Conservation (phyloP, 2,329 filamentous ascomycete species). For the Aureobasidium sp. region DNA sequence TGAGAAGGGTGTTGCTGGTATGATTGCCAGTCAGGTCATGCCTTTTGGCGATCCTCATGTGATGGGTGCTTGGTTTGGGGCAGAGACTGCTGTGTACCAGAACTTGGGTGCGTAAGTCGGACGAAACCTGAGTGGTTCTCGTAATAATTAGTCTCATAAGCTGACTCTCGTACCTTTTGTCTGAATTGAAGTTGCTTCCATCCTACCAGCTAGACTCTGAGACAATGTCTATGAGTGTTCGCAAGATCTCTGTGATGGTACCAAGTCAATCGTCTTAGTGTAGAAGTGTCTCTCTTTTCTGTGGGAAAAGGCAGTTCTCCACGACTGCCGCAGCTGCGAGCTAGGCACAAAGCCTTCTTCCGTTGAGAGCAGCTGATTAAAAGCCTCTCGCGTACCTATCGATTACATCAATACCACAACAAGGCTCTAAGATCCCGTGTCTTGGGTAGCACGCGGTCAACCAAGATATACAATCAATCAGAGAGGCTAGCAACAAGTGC, state of each 20-base stretch:
- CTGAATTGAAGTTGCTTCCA: background rate
- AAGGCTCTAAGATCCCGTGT: background rate
- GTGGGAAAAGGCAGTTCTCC: background rate
- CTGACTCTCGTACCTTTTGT: background rate
- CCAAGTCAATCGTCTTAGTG: background rate
- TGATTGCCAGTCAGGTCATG: constrained; percentile 30
- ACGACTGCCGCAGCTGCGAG: background rate
- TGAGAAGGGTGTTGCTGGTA: constrained; percentile 29
- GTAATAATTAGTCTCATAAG: background rate
- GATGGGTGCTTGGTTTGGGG: constrained; percentile 25
- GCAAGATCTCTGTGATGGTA: background rate
- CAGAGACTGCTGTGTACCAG: constrained; percentile 18
- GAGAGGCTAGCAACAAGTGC: background rate
- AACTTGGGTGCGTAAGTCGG: background rate
- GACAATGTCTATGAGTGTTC: background rate
- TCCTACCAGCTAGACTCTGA: background rate
- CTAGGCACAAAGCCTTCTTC: background rate
- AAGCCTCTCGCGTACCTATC: background rate
- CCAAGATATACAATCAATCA: background rate
- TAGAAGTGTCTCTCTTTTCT: background rate
- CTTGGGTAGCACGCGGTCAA: background rate
- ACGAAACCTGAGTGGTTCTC: background rate
- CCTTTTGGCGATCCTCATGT: constrained; percentile 28
- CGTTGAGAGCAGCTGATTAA: background rate
- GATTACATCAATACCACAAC: background rate